Evolutionary conservation across 1,139 yeast species (phyloP), one percentile per base, ranked within the genome.

Genomic region (Candida anutae): DNA sequence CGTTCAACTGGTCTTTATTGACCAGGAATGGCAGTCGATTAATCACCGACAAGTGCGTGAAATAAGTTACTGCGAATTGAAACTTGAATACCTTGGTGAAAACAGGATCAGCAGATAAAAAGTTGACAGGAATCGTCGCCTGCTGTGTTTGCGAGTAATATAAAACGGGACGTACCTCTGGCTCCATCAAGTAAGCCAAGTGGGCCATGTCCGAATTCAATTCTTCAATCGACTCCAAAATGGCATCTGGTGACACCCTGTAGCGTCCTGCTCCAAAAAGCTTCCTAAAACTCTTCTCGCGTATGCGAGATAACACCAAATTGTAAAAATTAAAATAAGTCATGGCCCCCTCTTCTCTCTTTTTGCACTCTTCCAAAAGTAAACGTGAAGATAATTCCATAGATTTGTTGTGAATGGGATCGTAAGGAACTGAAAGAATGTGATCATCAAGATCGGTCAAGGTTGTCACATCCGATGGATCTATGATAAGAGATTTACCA

Each of bases 221-320:
- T 16, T 17, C 31, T 16, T 23, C 31, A 22, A 31, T 36, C 22
- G 25, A 31, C 19, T 21, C 25, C 27, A 22, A 26, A 21, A 17
- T 28, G 11, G 24, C 32, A 22, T 24, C 34, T 13, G 28, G 34
- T 23, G 21, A 34, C 26, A 13, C 12, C 13, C 26, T 34, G 34
- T 13, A 14, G n/a, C 45, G 43, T n/a, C 21, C 23, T 3, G 36
- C 22, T n/a, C 36, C 26, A 25, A 30, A 52, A 13, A 54, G 28
- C 13, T 32, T 30, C 5, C 33, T 26, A 28, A 45, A 53, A 30
- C 47, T 42, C 15, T 38, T 41, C 10, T 43, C 35, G 22, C 41
- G 39, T 5, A 54, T 42, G 26, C 55, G 36, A 16, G 37, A 41
- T 21, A 50, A 36, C 22, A 46, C 28, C 28, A 44, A 39, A 5